Evolutionary conservation across 441 rosid genomes (phyloP).

Genomic region (Metrosideros polymorpha): DNA sequence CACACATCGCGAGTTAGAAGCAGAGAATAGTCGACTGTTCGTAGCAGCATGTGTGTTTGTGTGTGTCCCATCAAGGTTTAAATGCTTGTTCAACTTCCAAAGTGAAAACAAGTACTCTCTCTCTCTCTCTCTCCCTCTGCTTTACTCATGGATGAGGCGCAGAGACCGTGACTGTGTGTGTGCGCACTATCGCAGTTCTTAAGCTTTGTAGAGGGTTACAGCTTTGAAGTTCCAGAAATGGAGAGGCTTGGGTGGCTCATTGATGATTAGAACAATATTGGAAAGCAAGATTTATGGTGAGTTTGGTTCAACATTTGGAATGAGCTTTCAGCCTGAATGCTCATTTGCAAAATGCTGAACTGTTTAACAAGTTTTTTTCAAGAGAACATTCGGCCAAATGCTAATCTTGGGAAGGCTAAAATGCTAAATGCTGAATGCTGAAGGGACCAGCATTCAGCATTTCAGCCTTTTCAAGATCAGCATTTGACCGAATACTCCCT

Average conservation of each 20-base stretch:
- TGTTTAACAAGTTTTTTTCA: too few relatives aligned
- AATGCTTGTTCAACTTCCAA: conserved; percentile 21
- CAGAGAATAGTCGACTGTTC: neutral
- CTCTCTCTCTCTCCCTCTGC: neutral
- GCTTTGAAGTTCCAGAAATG: neutral
- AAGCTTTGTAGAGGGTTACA: neutral
- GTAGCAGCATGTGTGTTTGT: neutral
- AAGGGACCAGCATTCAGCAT: too few relatives aligned
- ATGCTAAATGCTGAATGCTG: too few relatives aligned
- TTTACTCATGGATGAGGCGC: neutral
- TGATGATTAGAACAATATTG: too few relatives aligned
- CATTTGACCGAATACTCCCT: too few relatives aligned
- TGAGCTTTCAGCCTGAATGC: too few relatives aligned
- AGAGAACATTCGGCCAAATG: too few relatives aligned
- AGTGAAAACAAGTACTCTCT: conserved; percentile 17
- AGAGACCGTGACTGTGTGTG: neutral
- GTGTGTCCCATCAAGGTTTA: neutral
- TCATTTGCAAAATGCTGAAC: too few relatives aligned
- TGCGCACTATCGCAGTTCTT: neutral
- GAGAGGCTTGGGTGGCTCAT: neutral
- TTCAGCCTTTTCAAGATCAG: too few relatives aligned
- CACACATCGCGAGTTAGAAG: neutral
- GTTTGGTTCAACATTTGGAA: too few relatives aligned
- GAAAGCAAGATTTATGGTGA: too few relatives aligned
- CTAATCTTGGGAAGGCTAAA: too few relatives aligned